A percentile compares a stretch with the other conserved stretches of the same genome.
Evolutionary conservation across 2,329 filamentous ascomycete species (phyloP).

Genomic region (Calonectria honghensis): DNA sequence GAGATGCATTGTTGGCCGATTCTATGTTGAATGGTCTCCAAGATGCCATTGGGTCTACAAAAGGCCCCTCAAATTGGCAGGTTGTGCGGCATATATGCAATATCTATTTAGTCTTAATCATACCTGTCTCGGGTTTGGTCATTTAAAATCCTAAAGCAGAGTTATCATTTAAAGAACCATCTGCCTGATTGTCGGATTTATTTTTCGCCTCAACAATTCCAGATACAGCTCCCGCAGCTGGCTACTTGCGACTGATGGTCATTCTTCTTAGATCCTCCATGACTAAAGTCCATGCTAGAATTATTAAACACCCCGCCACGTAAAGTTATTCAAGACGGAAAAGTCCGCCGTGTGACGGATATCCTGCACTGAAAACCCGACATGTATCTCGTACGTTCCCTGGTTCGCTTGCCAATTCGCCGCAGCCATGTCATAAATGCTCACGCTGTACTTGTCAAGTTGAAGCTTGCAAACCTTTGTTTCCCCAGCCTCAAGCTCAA

Average conservation of each 20-base stretch:
- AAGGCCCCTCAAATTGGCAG: no score
- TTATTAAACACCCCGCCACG: conserved; percentile 23
- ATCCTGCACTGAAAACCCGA: conserved; percentile 17
- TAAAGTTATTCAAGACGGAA: background rate
- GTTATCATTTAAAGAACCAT: no score
- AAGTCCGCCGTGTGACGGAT: background rate
- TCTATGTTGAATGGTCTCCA: background rate
- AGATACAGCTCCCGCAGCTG: background rate
- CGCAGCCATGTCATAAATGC: conserved; percentile 4
- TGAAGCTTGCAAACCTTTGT: background rate
- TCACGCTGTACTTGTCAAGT: conserved; percentile 24
- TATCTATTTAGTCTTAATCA: no score
- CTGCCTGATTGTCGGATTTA: no score
- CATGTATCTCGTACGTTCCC: conserved; percentile 2
- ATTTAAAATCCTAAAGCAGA: no score
- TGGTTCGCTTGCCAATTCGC: conserved; percentile 1
- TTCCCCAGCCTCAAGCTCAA: background rate
- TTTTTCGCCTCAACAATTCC: no score
- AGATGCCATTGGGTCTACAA: no score
- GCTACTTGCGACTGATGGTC: background rate
- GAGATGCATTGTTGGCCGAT: background rate
- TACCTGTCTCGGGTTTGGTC: no score
- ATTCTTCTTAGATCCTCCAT: background rate
- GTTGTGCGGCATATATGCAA: no score
- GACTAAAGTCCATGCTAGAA: background rate